A percentile compares a stretch with the other conserved stretches of the same genome.
phyloP scores from a whole-genome alignment of 495 filamentous ascomycete genomes.

The Penicillium atrosanguineum region DNA sequence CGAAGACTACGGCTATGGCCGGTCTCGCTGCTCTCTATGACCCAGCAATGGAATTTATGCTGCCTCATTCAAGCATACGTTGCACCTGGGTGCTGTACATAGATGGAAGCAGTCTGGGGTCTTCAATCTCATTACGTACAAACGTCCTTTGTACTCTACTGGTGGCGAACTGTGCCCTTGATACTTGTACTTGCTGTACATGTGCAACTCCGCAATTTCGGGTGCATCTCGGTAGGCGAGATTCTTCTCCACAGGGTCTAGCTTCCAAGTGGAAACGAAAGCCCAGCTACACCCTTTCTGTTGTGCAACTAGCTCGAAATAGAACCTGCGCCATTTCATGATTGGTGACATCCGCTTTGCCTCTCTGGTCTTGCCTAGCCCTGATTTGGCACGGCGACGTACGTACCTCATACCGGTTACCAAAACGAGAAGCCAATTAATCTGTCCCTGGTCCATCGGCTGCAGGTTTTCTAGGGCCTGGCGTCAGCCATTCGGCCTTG shows the following conservation, averaged over 20 bases:
- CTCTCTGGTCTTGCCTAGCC: conserved; percentile 4
- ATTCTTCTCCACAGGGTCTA: background rate
- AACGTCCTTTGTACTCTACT: background rate
- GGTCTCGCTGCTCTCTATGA: background rate
- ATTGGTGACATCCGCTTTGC: background rate
- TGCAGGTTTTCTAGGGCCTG: conserved; percentile 4
- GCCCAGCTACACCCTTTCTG: background rate
- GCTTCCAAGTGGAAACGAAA: background rate
- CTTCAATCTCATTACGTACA: background rate
- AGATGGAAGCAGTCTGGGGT: background rate
- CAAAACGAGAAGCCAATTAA: background rate
- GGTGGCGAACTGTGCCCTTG: background rate
- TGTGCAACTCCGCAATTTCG: background rate
- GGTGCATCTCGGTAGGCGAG: background rate
- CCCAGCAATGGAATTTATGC: background rate
- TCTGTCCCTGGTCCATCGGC: conserved; percentile 5
- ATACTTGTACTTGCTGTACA: background rate
- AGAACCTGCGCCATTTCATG: background rate
- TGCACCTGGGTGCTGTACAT: background rate
- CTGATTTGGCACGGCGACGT: conserved; percentile 5
- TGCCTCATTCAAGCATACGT: background rate
- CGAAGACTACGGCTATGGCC: background rate
- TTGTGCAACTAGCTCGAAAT: background rate
- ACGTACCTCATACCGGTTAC: conserved; percentile 5
- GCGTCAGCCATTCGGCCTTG: conserved; percentile 14